Percentiles rank a stretch among this genome's conserved stretches.
phyloP scores from a whole-genome alignment of 441 rosid genomes.

The Erysimum pusillum region DNA sequence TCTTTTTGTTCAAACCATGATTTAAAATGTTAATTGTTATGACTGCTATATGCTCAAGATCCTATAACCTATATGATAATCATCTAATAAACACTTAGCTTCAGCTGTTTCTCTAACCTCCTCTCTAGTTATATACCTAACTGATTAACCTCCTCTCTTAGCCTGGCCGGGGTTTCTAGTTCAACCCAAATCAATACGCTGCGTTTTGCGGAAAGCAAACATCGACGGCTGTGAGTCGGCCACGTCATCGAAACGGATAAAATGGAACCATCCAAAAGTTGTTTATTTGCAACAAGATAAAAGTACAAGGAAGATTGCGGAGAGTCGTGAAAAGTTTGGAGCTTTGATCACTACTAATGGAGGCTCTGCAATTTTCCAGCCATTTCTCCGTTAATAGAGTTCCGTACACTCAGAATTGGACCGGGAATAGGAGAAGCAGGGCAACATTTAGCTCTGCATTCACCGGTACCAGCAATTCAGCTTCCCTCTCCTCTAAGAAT shows the following conservation, averaged over 20 bases:
- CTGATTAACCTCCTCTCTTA: no score
- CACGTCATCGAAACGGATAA: conserved; percentile 46
- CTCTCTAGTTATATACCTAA: no score
- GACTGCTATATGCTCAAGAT: conserved; percentile 4
- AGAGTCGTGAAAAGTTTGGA: not conserved
- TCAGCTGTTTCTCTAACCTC: no score
- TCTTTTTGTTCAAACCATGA: conserved; percentile 46
- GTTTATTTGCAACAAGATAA: conserved; percentile 27
- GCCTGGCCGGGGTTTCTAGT: not conserved
- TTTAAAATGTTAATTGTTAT: conserved; percentile 20
- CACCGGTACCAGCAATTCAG: conserved; percentile 51
- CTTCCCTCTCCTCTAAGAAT: conserved; percentile 62
- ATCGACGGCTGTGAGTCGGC: conserved; percentile 26
- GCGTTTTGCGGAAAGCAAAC: not conserved
- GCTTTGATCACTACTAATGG: conserved; percentile 45
- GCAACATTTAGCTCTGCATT: conserved; percentile 48
- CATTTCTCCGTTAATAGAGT: conserved; percentile 37
- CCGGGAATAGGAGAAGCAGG: not conserved
- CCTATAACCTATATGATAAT: not conserved
- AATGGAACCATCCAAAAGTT: conserved; percentile 33
- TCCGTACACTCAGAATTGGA: conserved; percentile 24
- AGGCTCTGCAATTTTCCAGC: conserved; percentile 44
- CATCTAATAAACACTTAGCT: no score
- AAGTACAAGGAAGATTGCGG: conserved; percentile 18
- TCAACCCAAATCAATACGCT: not conserved